Base-by-base conservation (phyloP, 352 stramenopile genomes). In the Phytophthora cactorum region DNA sequence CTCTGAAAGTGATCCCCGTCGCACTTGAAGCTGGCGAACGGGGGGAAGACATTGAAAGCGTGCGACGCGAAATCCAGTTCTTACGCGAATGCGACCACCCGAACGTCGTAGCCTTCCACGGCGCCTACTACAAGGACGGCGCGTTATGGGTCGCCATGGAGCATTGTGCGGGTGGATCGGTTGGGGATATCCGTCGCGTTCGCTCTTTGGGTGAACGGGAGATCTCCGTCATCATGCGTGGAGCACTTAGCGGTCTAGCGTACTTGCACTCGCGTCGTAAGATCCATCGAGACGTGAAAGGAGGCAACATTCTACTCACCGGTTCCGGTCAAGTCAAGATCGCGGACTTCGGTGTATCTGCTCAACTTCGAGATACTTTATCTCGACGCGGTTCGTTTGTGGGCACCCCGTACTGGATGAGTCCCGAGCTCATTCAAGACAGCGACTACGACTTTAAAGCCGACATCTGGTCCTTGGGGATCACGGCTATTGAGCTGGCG, bases 291-390 rank as follows among this genome's bases (percentile, higher is more conserved):
- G 97, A 98, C 78, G 96, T 98, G 46, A 91, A 91, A 72, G 81
- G 93, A 43, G 96, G 95, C 34, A 99, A 99, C 68, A 97, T 99
- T 46, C 70, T 99, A n/a, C 80, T 99, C 8, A 98, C 94, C 6
- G 73, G 75, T 17, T 77, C 92, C 29, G 96, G 95, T 1, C 74
- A 95, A 68, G 96, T 98, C 61, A 99, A 99, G 74, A 89, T 99
- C 32, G 92, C 93, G 2, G 93, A 98, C 81, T 98, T 98, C 86
- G 89, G 89, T 8, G 86, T 96, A 10, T 92, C 86, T 15, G 84
- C 84, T 28, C 81, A 90, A 56, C 61, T 92, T 8, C 28, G 55
- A 47, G 71, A 88, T 43, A 89, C 83, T 0, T 61, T 91, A 41
- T 89, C 78, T 32, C 69, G 76, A 8, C 71, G 83, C 17, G 82